Conservation (phyloP, 805 yeast species). For the Cyberlindnera maritima region DNA sequence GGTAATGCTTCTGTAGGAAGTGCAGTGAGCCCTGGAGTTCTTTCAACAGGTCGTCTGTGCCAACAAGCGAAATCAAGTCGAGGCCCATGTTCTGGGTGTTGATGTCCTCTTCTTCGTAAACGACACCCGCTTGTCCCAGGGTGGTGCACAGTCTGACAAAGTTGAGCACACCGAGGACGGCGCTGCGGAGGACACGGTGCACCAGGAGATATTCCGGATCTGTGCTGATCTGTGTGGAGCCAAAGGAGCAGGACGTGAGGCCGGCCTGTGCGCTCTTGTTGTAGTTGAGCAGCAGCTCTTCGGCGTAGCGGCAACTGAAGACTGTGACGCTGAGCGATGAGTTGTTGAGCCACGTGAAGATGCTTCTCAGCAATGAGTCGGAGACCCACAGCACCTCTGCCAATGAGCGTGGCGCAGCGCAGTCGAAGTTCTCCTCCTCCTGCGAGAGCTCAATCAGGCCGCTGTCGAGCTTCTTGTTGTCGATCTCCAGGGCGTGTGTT, state of each 20-base stretch:
- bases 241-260: slow-evolving; percentile 10
- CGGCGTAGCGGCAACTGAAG: slow-evolving; percentile 71
- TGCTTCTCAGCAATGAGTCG: slow-evolving; percentile 50
- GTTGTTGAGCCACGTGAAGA: slow-evolving; percentile 75
- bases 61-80: slow-evolving; percentile 35
- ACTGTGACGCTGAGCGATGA: slow-evolving; percentile 75
- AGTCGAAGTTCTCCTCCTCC: slow-evolving; percentile 47
- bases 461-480: slow-evolving; percentile 73
- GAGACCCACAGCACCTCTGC: slow-evolving; percentile 48
- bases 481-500: slow-evolving; percentile 80
- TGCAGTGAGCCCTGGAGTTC: slow-evolving; percentile 34
- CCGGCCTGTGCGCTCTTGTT: slow-evolving; percentile 24
- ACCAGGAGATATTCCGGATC: slow-evolving; percentile 30
- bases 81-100: slow-evolving; percentile 61
- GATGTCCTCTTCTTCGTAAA: slow-evolving; percentile 75
- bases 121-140: slow-evolving; percentile 53
- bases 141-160: slow-evolving; percentile 46
- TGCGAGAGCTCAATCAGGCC: slow-evolving; percentile 52
- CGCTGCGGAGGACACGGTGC: slow-evolving; percentile 49
- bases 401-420: slow-evolving; percentile 35
- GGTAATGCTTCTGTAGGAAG: slow-evolving; percentile 30
- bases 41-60: slow-evolving; percentile 19
- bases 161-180: slow-evolving; percentile 51
- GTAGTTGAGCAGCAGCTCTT: slow-evolving; percentile 47
- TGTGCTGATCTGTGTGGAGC: neutral